Conservation (phyloP, 345 rosid genomes). For the Corymbia maculata region DNA sequence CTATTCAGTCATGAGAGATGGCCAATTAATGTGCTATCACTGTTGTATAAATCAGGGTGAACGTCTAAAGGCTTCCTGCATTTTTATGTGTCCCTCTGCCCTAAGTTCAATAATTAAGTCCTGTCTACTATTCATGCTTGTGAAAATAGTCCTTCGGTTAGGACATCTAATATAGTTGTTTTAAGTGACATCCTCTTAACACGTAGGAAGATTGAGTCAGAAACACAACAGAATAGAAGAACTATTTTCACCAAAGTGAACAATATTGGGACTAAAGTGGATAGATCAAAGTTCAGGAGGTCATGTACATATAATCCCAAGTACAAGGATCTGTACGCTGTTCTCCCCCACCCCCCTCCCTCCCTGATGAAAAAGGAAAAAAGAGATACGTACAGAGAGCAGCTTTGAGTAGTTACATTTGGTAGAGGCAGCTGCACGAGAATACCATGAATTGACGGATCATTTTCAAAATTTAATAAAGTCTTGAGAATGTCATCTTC, state of each 20-base stretch:
- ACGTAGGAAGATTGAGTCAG: background rate
- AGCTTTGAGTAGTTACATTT: constrained; percentile 42
- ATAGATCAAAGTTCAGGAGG: background rate
- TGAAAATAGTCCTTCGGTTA: background rate
- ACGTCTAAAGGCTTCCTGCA: background rate
- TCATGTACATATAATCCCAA: background rate
- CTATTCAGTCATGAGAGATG: background rate
- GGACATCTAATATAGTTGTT: background rate
- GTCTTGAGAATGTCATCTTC: constrained; percentile 44
- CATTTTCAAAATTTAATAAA: constrained; percentile 41
- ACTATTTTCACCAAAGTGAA: background rate
- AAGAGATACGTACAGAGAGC: background rate
- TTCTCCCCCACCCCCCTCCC: background rate
- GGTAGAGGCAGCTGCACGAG: constrained; percentile 96
- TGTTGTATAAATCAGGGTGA: background rate
- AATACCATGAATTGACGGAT: constrained; percentile 72
- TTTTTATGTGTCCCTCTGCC: background rate
- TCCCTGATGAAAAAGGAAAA: background rate
- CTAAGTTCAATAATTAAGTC: background rate
- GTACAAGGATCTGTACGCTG: background rate
- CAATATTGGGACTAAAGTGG: background rate
- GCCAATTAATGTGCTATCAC: background rate
- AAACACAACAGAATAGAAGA: background rate
- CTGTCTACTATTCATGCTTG: background rate
- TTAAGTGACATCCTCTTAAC: background rate